Evolutionary conservation across 1,284 basidiomycete genomes (phyloP).

Genomic region (Moesziomyces antarcticus): DNA sequence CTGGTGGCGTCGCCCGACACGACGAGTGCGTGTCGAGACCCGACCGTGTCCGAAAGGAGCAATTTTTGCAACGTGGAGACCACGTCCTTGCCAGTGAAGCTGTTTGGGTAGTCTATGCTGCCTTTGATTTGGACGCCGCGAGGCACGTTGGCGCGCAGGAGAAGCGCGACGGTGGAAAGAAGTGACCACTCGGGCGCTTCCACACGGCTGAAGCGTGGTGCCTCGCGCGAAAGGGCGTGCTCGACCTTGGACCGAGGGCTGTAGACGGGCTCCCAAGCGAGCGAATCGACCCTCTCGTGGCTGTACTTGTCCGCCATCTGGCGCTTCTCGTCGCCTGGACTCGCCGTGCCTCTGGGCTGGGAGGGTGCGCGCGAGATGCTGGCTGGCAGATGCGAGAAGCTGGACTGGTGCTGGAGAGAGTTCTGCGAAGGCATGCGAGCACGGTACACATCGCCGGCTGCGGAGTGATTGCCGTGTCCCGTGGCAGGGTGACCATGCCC

Average conservation of each 20-base stretch:
- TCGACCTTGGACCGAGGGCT: slow-evolving; percentile 11
- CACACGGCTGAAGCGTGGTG: background rate
- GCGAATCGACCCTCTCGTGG: slow-evolving; percentile 34
- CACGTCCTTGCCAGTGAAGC: slow-evolving; percentile 65
- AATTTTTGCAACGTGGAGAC: slow-evolving; percentile 57
- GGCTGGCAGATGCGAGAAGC: slow-evolving; percentile 1
- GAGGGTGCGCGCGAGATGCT: background rate
- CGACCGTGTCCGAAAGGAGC: slow-evolving; percentile 24
- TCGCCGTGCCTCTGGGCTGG: slow-evolving; percentile 5
- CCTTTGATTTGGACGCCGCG: slow-evolving; percentile 79
- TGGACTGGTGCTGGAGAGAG: slow-evolving; percentile 13
- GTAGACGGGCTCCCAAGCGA: slow-evolving; percentile 41
- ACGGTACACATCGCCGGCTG: slow-evolving; percentile 2
- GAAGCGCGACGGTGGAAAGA: slow-evolving; percentile 86
- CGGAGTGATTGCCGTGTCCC: background rate
- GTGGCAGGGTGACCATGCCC: slow-evolving; percentile 13
- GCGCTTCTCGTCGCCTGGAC: slow-evolving; percentile 4
- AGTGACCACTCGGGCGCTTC: slow-evolving; percentile 76
- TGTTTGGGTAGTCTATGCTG: slow-evolving; percentile 61
- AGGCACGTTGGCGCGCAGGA: slow-evolving; percentile 85
- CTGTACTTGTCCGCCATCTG: slow-evolving; percentile 15
- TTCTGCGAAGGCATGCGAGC: slow-evolving; percentile 8
- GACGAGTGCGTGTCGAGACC: slow-evolving; percentile 69
- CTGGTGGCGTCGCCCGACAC: slow-evolving; percentile 7
- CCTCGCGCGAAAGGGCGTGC: background rate